Percentiles rank a stretch among this genome's conserved stretches.
Evolutionary conservation across 108 stramenopile genomes (phyloP).

Genomic region (Chaetoceros muelleri): DNA sequence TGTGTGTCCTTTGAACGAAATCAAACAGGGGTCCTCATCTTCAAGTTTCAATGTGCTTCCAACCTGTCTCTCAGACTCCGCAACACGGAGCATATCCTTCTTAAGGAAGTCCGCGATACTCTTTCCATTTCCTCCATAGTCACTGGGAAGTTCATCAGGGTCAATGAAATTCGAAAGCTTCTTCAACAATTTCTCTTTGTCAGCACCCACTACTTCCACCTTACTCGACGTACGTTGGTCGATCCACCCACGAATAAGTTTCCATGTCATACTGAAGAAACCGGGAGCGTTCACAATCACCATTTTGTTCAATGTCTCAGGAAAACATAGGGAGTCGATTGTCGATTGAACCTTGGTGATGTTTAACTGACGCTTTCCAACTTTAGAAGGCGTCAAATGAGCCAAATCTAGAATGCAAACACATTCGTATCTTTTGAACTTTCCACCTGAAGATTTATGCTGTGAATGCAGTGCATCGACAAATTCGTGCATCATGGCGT

Average conservation of each 20-base stretch:
- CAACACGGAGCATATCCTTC: background rate
- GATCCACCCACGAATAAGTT: constrained; percentile 30
- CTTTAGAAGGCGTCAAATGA: background rate
- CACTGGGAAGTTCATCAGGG: constrained; percentile 18
- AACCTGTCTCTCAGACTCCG: background rate
- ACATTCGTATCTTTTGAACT: constrained; percentile 2
- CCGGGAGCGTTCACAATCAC: constrained; percentile 42
- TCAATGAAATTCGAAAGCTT: constrained; percentile 22
- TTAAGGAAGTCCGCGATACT: background rate
- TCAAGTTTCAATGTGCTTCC: background rate
- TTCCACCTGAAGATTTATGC: background rate
- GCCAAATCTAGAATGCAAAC: background rate
- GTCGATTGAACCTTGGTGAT: background rate
- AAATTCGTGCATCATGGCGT: constrained; percentile 5
- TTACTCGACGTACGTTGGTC: constrained; percentile 31
- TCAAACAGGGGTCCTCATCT: background rate
- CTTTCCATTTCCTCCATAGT: constrained; percentile 30
- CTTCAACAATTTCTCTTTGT: constrained; percentile 14
- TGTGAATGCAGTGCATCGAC: background rate
- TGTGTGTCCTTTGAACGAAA: background rate
- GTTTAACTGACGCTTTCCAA: background rate
- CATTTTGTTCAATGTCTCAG: constrained; percentile 33
- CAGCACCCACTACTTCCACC: constrained; percentile 26
- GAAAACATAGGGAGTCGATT: constrained; percentile 5
- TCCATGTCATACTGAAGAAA: constrained; percentile 45